Base-by-base conservation (phyloP, 768 basidiomycete species). In the Suillus tomentosus region DNA sequence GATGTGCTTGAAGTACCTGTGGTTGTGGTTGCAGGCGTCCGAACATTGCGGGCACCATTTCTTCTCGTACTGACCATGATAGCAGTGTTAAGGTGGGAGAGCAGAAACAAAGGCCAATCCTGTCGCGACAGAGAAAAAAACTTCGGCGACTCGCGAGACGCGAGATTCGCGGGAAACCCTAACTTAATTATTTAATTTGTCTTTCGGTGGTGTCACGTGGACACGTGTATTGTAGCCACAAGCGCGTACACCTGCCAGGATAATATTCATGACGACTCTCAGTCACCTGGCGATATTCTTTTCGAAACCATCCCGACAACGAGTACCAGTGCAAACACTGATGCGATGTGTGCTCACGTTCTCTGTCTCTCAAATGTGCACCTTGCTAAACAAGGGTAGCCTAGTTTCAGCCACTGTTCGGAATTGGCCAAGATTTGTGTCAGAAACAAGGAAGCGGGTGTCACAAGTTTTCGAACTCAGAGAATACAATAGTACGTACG, bases 1-100 rank as follows among this genome's bases (percentile, higher is more conserved):
- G 79, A 76, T 14, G 81, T 77, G 15, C 81, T 77, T 9, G 81
- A 75, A 5, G 80, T 65, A n/a, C 34, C 60, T 48, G 76, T 65
- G 11, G 76, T 63, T 34, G 75, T 65, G 5, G 73, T 73, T 54
- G 70, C 65, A 9, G 76, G 66, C 11, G 75, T 72, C 36, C 53
- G 64, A 5, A 58, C 43, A 19, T 36, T 65, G 15, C 70, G 67
- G 14, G 42, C 61, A 34, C 63, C 43, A 53, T 68, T 47, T 11
- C 58, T 72, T 62, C 71, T 70, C 19, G 70, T 68, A 56, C 58
- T 61, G n/a, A 47, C 68, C 76, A 76, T 76, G 43, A 43, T n/a
- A 58, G 10, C 10, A 37, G 9, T 55, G 54, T n/a, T 48, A 31
- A 22, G 9, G 4, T 31, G 54, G 34, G 47, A 59, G 22, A 60